Evolutionary conservation across 2,329 filamentous ascomycete species (phyloP).

Genomic region (Sporothrix humicola): DNA sequence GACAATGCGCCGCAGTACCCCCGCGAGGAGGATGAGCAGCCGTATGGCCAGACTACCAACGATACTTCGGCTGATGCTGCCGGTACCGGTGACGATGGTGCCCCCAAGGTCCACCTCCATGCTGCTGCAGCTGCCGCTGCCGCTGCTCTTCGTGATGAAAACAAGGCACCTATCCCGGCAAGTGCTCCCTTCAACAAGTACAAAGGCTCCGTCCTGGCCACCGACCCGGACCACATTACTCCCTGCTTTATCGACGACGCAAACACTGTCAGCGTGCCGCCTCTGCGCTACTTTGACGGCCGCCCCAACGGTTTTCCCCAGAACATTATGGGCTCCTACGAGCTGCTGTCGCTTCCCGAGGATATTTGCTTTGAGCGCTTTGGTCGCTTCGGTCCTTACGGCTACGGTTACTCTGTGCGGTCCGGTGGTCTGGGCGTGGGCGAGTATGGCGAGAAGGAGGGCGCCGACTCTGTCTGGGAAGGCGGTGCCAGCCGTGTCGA

Average conservation of each 20-base stretch:
- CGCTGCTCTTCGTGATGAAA: conserved; percentile 34
- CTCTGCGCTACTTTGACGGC: conserved; percentile 75
- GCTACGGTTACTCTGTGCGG: conserved; percentile 80
- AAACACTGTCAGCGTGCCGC: conserved; percentile 69
- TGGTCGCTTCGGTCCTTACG: conserved; percentile 86
- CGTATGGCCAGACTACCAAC: conserved; percentile 44
- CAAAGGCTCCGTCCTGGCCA: conserved; percentile 27
- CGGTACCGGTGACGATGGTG: background rate
- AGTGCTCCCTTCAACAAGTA: conserved; percentile 36
- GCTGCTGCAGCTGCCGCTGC: conserved; percentile 29
- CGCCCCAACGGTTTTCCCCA: conserved; percentile 85
- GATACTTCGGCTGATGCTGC: conserved; percentile 13
- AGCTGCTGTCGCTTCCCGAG: conserved; percentile 76
- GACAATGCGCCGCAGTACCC: conserved; percentile 85
- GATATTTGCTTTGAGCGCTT: conserved; percentile 94
- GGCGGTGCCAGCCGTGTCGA: conserved; percentile 72
- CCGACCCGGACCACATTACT: conserved; percentile 58
- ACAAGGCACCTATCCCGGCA: conserved; percentile 38
- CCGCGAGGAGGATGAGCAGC: conserved; percentile 63
- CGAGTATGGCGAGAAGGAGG: conserved; percentile 81
- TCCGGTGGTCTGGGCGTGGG: conserved; percentile 85
- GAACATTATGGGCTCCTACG: conserved; percentile 84
- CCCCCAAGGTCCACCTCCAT: conserved; percentile 41
- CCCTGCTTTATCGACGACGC: conserved; percentile 80
- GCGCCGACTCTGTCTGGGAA: conserved; percentile 79